phyloP scores from a whole-genome alignment of 169 alveolate genomes.

The Eimeria acervulina region DNA sequence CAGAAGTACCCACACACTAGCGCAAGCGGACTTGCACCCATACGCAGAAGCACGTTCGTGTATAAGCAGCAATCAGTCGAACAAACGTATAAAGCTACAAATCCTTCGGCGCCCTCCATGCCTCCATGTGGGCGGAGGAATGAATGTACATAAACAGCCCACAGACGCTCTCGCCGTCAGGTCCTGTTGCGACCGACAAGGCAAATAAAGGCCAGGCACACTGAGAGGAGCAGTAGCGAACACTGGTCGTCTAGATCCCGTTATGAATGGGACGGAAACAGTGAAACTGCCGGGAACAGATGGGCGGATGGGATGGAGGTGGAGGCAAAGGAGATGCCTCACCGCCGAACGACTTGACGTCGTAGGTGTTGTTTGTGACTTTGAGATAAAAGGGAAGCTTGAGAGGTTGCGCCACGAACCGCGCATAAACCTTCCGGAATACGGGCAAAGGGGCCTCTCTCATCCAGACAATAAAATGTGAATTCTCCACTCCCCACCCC shows the following conservation, averaged over 20 bases:
- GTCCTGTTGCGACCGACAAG: neutral
- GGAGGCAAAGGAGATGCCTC: constrained; percentile 1
- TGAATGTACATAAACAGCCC: too few relatives aligned
- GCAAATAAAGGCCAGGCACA: neutral
- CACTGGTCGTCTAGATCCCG: too few relatives aligned
- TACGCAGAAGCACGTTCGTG: neutral
- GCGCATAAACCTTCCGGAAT: constrained; percentile 86
- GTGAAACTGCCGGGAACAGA: neutral
- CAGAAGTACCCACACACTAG: neutral
- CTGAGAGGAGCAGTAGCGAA: too few relatives aligned
- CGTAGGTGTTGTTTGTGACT: constrained; percentile 72
- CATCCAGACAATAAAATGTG: constrained; percentile 89
- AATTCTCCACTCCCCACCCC: constrained; percentile 87
- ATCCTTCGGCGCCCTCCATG: too few relatives aligned
- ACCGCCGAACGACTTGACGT: constrained; percentile 84
- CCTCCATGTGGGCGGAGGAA: too few relatives aligned
- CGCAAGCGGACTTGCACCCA: neutral
- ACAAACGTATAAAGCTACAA: neutral
- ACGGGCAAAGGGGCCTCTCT: constrained; percentile 84
- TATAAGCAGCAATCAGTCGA: neutral
- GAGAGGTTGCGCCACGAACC: constrained; percentile 78
- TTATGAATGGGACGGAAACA: neutral
- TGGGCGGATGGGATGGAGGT: neutral
- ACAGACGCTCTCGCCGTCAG: neutral
- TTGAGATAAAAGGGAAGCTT: constrained; percentile 83